Conservation (phyloP, 306 rosid genomes). For the Hylodesmum podocarpum region DNA sequence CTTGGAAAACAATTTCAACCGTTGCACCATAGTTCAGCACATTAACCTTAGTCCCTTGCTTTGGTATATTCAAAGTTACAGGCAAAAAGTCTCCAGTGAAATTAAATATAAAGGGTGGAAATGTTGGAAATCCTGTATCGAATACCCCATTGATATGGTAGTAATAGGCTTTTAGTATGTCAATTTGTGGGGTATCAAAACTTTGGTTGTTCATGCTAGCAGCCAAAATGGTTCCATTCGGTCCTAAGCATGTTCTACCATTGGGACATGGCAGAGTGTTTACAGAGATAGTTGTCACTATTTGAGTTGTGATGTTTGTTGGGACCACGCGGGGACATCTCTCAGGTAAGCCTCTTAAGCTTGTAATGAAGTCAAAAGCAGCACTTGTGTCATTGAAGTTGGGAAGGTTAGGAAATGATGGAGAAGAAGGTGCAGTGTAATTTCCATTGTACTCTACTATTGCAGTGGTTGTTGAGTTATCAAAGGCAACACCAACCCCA, state of each 20-base stretch:
- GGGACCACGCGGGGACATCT: constrained; percentile 37
- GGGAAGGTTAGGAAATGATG: constrained; percentile 33
- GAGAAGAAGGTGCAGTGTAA: constrained; percentile 14
- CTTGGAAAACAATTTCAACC: constrained; percentile 50
- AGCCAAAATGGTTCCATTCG: constrained; percentile 40
- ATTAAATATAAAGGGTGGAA: constrained; percentile 42
- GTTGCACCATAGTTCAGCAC: constrained; percentile 37
- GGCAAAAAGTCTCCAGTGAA: constrained; percentile 41
- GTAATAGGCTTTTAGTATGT: constrained; percentile 56
- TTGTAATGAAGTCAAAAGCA: constrained; percentile 26
- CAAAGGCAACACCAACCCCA: constrained; percentile 29
- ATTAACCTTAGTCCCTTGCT: constrained; percentile 47
- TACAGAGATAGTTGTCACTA: constrained; percentile 41
- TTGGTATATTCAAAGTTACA: background rate
- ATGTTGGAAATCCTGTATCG: constrained; percentile 34
- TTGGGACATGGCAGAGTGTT: constrained; percentile 40
- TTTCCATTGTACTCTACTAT: constrained; percentile 41
- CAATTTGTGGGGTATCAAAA: constrained; percentile 37
- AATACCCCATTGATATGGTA: constrained; percentile 38
- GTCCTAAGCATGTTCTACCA: constrained; percentile 40
- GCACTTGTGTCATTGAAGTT: constrained; percentile 33
- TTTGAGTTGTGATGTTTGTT: constrained; percentile 16
- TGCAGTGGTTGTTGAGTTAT: constrained; percentile 47
- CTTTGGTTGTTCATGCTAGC: constrained; percentile 56
- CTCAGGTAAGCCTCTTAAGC: constrained; percentile 40